Evolutionary conservation across 768 basidiomycete genomes (phyloP).

Genomic region (Panellus pusillus): DNA sequence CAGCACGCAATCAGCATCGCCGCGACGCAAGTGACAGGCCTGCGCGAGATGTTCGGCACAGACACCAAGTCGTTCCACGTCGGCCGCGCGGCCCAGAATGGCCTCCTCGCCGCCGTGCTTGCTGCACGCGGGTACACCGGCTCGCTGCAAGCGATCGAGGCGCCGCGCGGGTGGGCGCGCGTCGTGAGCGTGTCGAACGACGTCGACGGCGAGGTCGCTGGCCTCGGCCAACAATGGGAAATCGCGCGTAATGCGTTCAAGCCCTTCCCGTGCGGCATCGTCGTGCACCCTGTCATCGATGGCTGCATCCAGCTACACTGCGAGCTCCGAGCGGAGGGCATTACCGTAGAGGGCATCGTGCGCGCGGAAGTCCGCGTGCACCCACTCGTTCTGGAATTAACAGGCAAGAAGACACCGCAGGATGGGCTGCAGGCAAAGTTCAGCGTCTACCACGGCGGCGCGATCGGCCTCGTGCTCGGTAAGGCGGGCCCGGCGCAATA

Average conservation of each 20-base stretch:
- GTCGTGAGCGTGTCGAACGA: slow-evolving; percentile 22
- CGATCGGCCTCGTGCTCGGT: slow-evolving; percentile 22
- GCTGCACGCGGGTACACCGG: slow-evolving; percentile 23
- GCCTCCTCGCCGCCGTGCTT: slow-evolving; percentile 24
- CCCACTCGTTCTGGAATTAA: slow-evolving; percentile 24
- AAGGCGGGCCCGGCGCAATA: slow-evolving; percentile 24
- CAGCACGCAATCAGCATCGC: slow-evolving; percentile 27
- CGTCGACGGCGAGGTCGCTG: slow-evolving; percentile 16
- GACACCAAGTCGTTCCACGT: slow-evolving; percentile 28
- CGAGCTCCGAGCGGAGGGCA: slow-evolving; percentile 4
- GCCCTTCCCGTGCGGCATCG: slow-evolving; percentile 27
- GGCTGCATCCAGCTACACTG: slow-evolving; percentile 23
- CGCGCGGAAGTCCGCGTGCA: slow-evolving; percentile 22
- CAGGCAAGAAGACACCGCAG: slow-evolving; percentile 24
- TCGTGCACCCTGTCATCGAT: slow-evolving; percentile 26
- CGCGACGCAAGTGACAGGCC: slow-evolving; percentile 26
- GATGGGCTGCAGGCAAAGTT: slow-evolving; percentile 27
- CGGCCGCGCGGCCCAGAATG: slow-evolving; percentile 25
- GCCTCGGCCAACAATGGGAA: slow-evolving; percentile 21
- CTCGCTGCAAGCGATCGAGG: slow-evolving; percentile 24
- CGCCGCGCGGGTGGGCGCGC: slow-evolving; percentile 25
- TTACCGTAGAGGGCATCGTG: slow-evolving; percentile 14
- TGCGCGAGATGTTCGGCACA: slow-evolving; percentile 26
- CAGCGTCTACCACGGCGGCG: slow-evolving; percentile 25
- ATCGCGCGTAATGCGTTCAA: slow-evolving; percentile 25